phyloP scores from a whole-genome alignment of 2,329 filamentous ascomycete species.

The Calonectria hongkongensis region DNA sequence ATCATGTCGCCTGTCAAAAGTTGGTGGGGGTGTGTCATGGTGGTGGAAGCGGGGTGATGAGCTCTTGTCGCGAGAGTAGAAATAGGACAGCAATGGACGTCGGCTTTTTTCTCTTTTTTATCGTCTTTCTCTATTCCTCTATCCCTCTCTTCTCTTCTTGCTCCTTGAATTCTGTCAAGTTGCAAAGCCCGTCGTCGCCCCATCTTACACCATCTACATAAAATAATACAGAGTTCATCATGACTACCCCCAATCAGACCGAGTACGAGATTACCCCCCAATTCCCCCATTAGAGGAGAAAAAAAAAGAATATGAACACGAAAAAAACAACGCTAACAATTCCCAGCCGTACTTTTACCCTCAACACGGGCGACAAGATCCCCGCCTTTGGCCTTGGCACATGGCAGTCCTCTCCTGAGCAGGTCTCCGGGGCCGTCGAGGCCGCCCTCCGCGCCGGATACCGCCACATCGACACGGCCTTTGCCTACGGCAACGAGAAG shows the following conservation, averaged over 20 bases:
- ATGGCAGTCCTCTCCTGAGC: constrained; percentile 83
- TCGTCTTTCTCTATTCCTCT: constrained; percentile 3
- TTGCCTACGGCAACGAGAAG: constrained; percentile 85
- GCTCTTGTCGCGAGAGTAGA: constrained; percentile 29
- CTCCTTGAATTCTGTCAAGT: not conserved
- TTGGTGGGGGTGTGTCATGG: constrained; percentile 28
- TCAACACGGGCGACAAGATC: constrained; percentile 87
- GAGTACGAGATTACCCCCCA: constrained; percentile 25
- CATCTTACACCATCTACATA: not conserved
- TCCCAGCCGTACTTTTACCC: constrained; percentile 71
- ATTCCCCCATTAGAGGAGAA: not conserved
- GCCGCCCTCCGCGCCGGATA: constrained; percentile 81
- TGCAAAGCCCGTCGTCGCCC: not conserved
- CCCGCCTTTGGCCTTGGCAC: constrained; percentile 86
- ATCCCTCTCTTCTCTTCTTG: not conserved
- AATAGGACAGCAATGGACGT: constrained; percentile 30
- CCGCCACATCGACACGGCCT: constrained; percentile 85
- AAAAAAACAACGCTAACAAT: constrained; percentile 26
- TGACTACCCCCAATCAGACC: constrained; percentile 41
- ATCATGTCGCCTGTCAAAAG: constrained; percentile 18
- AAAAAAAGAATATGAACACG: not conserved
- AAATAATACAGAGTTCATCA: constrained; percentile 31
- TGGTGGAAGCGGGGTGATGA: constrained; percentile 29
- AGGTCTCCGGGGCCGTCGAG: constrained; percentile 83
- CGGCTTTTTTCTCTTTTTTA: constrained; percentile 13